Evolutionary conservation across 768 basidiomycete species (phyloP).

Genomic region (Lactarius evosmus): DNA sequence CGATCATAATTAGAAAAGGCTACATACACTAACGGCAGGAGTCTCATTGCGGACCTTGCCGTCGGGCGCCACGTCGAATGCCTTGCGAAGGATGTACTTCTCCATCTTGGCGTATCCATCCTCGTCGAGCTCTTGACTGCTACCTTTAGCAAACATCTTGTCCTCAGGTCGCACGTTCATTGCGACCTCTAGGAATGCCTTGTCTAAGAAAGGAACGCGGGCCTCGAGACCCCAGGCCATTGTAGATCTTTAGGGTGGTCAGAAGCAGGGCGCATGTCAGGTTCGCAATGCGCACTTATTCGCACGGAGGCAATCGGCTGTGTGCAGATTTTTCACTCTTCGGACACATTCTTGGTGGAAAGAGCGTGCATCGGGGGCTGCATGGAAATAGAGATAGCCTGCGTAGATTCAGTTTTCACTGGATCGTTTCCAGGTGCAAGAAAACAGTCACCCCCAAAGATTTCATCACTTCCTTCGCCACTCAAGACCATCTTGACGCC

Average conservation of each 20-base stretch:
- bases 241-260: constrained; percentile 58
- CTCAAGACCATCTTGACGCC: constrained; percentile 99
- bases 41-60: constrained; percentile 51
- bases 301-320: constrained; percentile 93
- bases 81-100: constrained; percentile 97
- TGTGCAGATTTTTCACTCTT: constrained; percentile 97
- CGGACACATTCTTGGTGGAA: constrained; percentile 96
- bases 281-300: constrained; percentile 73
- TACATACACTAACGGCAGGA: constrained; percentile 7
- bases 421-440: background rate
- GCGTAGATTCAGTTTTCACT: constrained; percentile 20
- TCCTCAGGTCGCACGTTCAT: constrained; percentile 87
- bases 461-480: constrained; percentile 97
- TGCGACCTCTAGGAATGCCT: constrained; percentile 87
- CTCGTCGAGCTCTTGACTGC: constrained; percentile 64
- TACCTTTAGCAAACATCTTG: constrained; percentile 89
- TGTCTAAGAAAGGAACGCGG: constrained; percentile 98
- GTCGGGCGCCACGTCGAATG: constrained; percentile 83
- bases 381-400: constrained; percentile 99
- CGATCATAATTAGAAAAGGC: constrained; percentile 2
- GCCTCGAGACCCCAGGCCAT: constrained; percentile 99
- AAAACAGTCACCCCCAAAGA: constrained; percentile 72
- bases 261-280: constrained; percentile 1
- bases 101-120: constrained; percentile 94
- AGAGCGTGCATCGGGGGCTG: constrained; percentile 80